Evolutionary conservation across 139 green algal genomes (phyloP).

Genomic region (Chlamydomonas sp.): DNA sequence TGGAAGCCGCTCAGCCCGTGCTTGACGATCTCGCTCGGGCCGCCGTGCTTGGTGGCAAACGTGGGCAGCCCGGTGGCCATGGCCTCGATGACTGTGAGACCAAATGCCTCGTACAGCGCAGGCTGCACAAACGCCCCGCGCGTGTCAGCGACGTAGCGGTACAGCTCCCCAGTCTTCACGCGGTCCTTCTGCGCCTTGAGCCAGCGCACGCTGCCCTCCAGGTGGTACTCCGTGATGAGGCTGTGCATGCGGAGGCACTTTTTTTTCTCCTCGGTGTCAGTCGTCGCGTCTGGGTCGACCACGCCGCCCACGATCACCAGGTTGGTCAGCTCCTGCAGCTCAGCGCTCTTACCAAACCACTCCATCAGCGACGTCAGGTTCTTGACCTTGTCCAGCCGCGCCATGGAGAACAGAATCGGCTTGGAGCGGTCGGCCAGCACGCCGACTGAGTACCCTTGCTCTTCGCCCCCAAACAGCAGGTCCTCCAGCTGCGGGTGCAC

Average conservation of each 20-base stretch:
- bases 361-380: conserved; percentile 52
- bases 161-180: conserved; percentile 43
- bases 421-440: conserved; percentile 51
- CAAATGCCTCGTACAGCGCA: conserved; percentile 71
- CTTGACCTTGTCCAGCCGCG: conserved; percentile 75
- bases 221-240: conserved; percentile 51
- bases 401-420: conserved; percentile 79
- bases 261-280: conserved; percentile 60
- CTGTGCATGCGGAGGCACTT: conserved; percentile 67
- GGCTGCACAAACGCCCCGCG: conserved; percentile 71
- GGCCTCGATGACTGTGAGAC: conserved; percentile 76
- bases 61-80: conserved; percentile 58
- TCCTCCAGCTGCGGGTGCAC: conserved; percentile 19
- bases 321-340: conserved; percentile 60
- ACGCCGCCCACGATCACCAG: conserved; percentile 75
- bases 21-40: conserved; percentile 65
- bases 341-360: conserved; percentile 43
- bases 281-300: conserved; percentile 46
- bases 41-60: no score
- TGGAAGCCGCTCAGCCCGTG: conserved; percentile 64
- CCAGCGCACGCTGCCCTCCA: conserved; percentile 56
- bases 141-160: conserved; percentile 52
- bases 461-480: conserved; percentile 49
- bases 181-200: conserved; percentile 64
- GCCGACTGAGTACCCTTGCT: conserved; percentile 29